These are phyloP conservation scores for Oligophagozyma castellii DNA, from an alignment of 1,139 yeast species.

Conservation along the genomic window DNA sequence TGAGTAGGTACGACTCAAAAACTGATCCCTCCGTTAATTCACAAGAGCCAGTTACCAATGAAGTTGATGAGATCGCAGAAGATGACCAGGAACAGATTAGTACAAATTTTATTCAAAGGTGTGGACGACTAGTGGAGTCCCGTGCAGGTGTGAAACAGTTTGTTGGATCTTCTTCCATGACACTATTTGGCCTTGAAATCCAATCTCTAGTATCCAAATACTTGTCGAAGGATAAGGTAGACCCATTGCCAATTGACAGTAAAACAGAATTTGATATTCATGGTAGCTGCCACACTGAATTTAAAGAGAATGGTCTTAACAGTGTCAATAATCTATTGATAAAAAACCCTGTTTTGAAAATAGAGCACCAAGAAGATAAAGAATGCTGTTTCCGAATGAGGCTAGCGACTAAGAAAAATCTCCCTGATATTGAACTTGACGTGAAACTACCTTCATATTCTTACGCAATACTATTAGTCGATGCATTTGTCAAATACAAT, in stretches of 20 bases:
- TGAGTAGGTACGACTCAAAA: neutral
- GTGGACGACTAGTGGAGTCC: slow-evolving; percentile 57
- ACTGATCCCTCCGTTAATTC: no score
- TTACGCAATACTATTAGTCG: slow-evolving; percentile 61
- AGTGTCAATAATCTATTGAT: neutral
- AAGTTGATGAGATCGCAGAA: slow-evolving; percentile 1
- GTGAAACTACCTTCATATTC: slow-evolving; percentile 65
- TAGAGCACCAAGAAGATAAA: neutral
- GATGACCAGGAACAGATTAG: slow-evolving; percentile 33
- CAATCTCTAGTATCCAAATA: slow-evolving; percentile 34
- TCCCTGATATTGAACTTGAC: slow-evolving; percentile 24
- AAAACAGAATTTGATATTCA: neutral
- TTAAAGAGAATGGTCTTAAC: neutral
- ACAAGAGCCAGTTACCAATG: slow-evolving; percentile 1
- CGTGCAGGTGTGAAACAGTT: slow-evolving; percentile 62
- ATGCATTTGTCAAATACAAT: slow-evolving; percentile 63
- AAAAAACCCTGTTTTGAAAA: neutral
- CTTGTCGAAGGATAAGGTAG: slow-evolving; percentile 8
- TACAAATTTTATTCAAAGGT: slow-evolving; percentile 54
- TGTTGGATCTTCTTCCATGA: slow-evolving; percentile 74
- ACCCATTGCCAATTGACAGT: slow-evolving; percentile 8
- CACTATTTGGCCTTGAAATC: slow-evolving; percentile 62
- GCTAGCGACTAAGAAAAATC: neutral
- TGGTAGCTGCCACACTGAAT: neutral
- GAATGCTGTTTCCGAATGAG: no score